phyloP scores from a whole-genome alignment of 192 early-diverging fungal species.

The Dissophora globulifera region DNA sequence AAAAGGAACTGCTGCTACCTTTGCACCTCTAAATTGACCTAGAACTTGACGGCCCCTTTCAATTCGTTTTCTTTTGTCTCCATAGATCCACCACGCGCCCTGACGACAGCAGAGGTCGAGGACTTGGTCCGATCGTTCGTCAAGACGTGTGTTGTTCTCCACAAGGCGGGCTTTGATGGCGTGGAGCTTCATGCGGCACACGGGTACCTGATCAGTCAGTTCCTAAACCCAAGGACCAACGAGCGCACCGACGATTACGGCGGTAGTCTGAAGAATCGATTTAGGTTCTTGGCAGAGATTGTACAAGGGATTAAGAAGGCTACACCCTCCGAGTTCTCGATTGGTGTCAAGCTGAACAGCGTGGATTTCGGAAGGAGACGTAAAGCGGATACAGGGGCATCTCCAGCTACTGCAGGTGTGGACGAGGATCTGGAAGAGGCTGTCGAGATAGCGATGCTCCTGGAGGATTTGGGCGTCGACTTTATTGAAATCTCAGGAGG shows the following conservation, averaged over 20 bases:
- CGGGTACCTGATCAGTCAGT: constrained; percentile 86
- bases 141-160: constrained; percentile 70
- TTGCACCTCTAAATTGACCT: too few relatives aligned
- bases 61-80: too few relatives aligned
- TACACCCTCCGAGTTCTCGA: constrained; percentile 6
- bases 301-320: constrained; percentile 7
- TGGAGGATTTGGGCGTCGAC: constrained; percentile 80
- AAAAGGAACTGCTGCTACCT: too few relatives aligned
- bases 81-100: constrained; percentile 55
- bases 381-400: constrained; percentile 71
- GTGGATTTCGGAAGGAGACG: constrained; percentile 71
- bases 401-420: constrained; percentile 73
- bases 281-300: constrained; percentile 63
- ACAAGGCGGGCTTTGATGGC: constrained; percentile 86
- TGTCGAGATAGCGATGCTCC: constrained; percentile 62
- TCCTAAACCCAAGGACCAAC: constrained; percentile 84
- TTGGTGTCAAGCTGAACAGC: constrained; percentile 46
- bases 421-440: constrained; percentile 78
- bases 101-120: constrained; percentile 73
- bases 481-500: constrained; percentile 85
- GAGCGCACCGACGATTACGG: constrained; percentile 90
- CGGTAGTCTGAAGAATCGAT: constrained; percentile 88
- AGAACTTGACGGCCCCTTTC: too few relatives aligned
- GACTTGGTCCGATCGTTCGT: constrained; percentile 69
- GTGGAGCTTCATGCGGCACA: constrained; percentile 91